Base-by-base conservation (phyloP, 2,329 filamentous ascomycete genomes). In the Cryphonectria carpinicola region DNA sequence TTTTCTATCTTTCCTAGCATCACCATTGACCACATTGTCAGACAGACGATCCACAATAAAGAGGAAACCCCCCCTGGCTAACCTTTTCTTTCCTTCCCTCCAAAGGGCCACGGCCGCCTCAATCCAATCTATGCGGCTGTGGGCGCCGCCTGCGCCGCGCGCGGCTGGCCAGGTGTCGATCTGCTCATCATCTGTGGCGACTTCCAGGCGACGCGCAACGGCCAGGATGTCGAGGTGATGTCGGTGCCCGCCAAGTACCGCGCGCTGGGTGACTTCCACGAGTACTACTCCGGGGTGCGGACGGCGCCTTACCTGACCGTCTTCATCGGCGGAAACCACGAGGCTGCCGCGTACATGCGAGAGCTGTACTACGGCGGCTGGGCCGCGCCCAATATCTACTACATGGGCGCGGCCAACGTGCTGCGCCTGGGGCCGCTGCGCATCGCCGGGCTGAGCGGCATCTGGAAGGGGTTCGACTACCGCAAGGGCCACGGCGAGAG, bases 381-480 rank as follows among this genome's bases (percentile, higher is more conserved):
- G 96, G 96, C 94, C 7, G 95, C 95, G 10, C 94, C 94, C 11
- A 97, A 96, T 75, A 98, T 99, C 74, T 99, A 98, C 84, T 99
- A 98, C 82, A 87, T 98, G 80, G 96, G 96, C 65, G 93, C 94
- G 46, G 94, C 96, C 71, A 98, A 97, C 78, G 91, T 99, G 11
- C 79, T 99, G 56, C 90, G 92, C 25, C 84, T 97, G 43, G 95
- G 95, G 0, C 92, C 93, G 1, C 82, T 99, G 65, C 90, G 96
- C 32, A 97, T 99, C 73, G 93, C 94, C 49, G 95, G 92, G 6
- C 84, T 98, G 79, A 96, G 93, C 67, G 96, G 96, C 7, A 99
- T 99, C 74, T 99, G 93, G 93, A 98, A 98, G 80, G 92, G 90
- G 1, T 92, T 91, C 76, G 92, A 98, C 81, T 99, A 97, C 81